Percentiles rank a stretch among this genome's conserved stretches.
Evolutionary conservation across 345 rosid genomes (phyloP).

Genomic region (Citrus medica): DNA sequence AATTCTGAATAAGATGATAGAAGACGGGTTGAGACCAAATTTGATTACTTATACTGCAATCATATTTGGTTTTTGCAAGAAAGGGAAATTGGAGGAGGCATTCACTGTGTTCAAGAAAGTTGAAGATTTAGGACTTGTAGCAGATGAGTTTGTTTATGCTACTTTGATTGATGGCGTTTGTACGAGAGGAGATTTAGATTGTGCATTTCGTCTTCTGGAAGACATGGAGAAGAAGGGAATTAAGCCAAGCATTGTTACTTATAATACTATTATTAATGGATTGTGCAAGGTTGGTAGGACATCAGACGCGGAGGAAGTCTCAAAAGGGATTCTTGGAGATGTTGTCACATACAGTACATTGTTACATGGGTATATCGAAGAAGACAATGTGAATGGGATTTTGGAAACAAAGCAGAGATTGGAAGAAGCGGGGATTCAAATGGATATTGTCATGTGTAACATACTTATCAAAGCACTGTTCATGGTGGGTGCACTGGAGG

Average conservation of each 20-base stretch:
- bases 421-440: conserved; percentile 41
- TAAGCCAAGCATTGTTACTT: conserved; percentile 49
- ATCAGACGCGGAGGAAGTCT: conserved; percentile 58
- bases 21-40: conserved; percentile 53
- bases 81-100: conserved; percentile 63
- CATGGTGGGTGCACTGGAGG: conserved; percentile 71
- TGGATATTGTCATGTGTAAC: conserved; percentile 77
- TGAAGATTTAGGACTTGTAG: conserved; percentile 43
- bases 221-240: conserved; percentile 78
- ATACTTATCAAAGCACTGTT: conserved; percentile 65
- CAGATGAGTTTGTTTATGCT: conserved; percentile 67
- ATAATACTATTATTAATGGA: conserved; percentile 63
- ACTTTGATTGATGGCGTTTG: conserved; percentile 74
- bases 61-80: conserved; percentile 58
- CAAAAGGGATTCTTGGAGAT: conserved; percentile 59
- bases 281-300: conserved; percentile 69
- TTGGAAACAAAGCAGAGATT: conserved; percentile 48
- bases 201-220: conserved; percentile 44
- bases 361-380: conserved; percentile 61
- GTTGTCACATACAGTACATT: conserved; percentile 57
- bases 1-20: conserved; percentile 55
- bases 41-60: conserved; percentile 54
- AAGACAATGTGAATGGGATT: conserved; percentile 48
- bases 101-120: conserved; percentile 47
- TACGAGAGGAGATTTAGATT: conserved; percentile 49